Base-by-base conservation (phyloP, 768 basidiomycete species). In the Gyrodon lividus region DNA sequence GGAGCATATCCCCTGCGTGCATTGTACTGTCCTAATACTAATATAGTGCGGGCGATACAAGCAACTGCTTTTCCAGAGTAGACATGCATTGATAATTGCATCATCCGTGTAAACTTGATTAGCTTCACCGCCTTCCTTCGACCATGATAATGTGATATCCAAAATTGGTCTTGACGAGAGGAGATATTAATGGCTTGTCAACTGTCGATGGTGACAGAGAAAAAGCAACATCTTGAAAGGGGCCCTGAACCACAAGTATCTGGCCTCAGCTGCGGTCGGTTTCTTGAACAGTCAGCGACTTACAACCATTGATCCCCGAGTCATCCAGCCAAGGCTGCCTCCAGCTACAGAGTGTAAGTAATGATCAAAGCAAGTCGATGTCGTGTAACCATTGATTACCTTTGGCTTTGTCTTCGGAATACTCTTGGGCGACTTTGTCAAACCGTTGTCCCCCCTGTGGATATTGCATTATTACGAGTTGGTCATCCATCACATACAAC, bases 131-230 rank as follows among this genome's bases (percentile, higher is more conserved):
- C 33, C 90, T 80, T 16, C 89, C 90, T 71, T 93, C 90, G 6
- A 92, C 90, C 88, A 93, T 89, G 67, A 93, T 92, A 61, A 93
- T 84, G 65, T 93, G 91, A 69, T 92, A 93, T 13, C 91, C 91
- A 62, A 84, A 84, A 54, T 78, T 81, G 6, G 91, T 93, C 71
- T 92, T 93, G 30, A 92, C 85, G 43, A 92, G 78, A 14, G 82
- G 70, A 2, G 89, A 87, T 16, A 81, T 62, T 44, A 79, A 71
- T 4, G 91, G 90, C 56, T 88, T 91, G 69, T 91, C 90, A 54
- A 88, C 81, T 4, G 86, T 80, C 7, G 91, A 93, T 3, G 90
- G 89, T 23, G 79, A 73, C 42, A 93, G 76, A 16, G 82, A 83
- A 67, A 93, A 93, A 6, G 89, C 91, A n/a, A 83, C 91, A 50